These are phyloP conservation scores for Acanthochlamys bracteata DNA, from an alignment of 106 monocot species.

Conservation along the genomic window DNA sequence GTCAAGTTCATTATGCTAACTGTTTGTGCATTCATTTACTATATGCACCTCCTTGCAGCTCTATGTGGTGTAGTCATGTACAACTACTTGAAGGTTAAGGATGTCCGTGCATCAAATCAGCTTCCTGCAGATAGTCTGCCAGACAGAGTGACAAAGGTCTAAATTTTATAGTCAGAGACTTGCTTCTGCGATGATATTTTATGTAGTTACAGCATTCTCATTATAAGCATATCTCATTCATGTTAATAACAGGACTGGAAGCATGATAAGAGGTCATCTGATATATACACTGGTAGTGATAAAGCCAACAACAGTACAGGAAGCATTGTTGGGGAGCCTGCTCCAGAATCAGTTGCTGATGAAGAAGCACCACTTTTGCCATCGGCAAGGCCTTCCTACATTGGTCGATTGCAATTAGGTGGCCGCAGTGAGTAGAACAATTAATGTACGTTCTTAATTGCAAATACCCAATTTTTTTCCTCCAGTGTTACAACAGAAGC, in stretches of 20 bases:
- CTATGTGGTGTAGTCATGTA: constrained; percentile 93
- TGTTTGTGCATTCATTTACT: not conserved
- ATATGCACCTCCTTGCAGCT: constrained; percentile 34
- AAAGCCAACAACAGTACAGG: constrained; percentile 8
- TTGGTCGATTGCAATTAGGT: constrained; percentile 28
- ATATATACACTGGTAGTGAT: constrained; percentile 16
- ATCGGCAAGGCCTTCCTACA: constrained; percentile 32
- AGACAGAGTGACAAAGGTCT: constrained; percentile 69
- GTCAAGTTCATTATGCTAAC: no score
- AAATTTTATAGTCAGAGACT: not conserved
- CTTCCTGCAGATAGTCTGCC: constrained; percentile 43
- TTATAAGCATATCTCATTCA: not conserved
- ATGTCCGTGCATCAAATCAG: constrained; percentile 54
- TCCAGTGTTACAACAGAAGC: no score
- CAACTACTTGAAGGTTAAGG: constrained; percentile 90
- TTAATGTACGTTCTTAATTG: not conserved
- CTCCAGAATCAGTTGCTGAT: constrained; percentile 22
- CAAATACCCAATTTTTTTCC: constrained; percentile 1
- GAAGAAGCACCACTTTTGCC: constrained; percentile 67
- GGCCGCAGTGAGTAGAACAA: constrained; percentile 15
- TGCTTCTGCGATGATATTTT: not conserved
- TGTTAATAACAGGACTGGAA: constrained; percentile 46
- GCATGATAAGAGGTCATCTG: constrained; percentile 55
- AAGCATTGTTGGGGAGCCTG: not conserved
- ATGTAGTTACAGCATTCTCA: not conserved